Conservation (phyloP, 352 stramenopile genomes). For the Pythium sp. region DNA sequence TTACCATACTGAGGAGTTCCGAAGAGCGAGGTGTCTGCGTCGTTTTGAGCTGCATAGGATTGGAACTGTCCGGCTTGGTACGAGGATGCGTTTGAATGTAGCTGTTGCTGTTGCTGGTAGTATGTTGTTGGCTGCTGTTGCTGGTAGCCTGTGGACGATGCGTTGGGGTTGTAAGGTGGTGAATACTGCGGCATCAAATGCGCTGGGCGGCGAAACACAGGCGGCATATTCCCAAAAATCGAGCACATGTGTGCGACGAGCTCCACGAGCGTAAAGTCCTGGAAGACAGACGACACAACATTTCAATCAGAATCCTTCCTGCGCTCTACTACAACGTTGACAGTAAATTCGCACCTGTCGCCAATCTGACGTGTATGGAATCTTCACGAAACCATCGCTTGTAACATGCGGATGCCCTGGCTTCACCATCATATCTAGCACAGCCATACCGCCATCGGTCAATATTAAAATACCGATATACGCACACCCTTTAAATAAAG, state of each 20-base stretch:
- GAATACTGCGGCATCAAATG: slow-evolving; percentile 37
- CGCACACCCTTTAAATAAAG: background rate
- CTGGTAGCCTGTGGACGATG: slow-evolving; percentile 21
- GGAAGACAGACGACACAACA: slow-evolving; percentile 8
- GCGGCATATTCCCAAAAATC: slow-evolving; percentile 87
- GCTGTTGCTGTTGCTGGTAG: slow-evolving; percentile 40
- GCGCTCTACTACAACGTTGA: background rate
- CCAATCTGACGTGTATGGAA: slow-evolving; percentile 86
- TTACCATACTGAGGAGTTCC: slow-evolving; percentile 19
- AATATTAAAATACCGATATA: background rate
- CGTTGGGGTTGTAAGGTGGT: slow-evolving; percentile 28
- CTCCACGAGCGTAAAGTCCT: slow-evolving; percentile 83
- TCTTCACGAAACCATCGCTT: slow-evolving; percentile 82
- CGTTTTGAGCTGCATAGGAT: slow-evolving; percentile 14
- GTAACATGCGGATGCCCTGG: slow-evolving; percentile 83
- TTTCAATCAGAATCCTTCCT: background rate
- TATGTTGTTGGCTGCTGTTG: slow-evolving; percentile 25
- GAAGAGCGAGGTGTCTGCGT: slow-evolving; percentile 44
- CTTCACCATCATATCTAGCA: slow-evolving; percentile 83
- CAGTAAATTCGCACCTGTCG: slow-evolving; percentile 29
- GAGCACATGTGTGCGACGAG: slow-evolving; percentile 87
- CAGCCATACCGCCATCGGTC: background rate
- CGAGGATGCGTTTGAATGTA: slow-evolving; percentile 5
- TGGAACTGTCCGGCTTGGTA: slow-evolving; percentile 26
- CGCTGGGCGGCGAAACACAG: slow-evolving; percentile 72